A percentile compares a stretch with the other conserved stretches of the same genome.
These are phyloP conservation scores for Citrullus mucosospermus DNA, from an alignment of 306 rosid genomes.

Conservation along the genomic window DNA sequence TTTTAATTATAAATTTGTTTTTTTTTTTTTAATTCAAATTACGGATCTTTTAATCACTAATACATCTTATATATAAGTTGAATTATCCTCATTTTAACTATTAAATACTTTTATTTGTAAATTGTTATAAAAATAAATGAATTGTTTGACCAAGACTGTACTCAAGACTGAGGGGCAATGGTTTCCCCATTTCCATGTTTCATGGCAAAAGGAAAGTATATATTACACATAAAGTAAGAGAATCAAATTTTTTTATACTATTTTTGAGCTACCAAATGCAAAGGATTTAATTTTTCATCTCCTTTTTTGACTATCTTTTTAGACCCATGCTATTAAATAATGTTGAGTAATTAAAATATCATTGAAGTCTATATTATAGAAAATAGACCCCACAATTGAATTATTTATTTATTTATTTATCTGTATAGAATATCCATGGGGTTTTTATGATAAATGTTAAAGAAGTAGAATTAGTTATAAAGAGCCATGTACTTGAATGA, in stretches of 20 bases:
- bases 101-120: not conserved
- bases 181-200: conserved; percentile 2
- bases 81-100: not conserved
- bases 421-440: not conserved
- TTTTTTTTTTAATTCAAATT: too few relatives aligned
- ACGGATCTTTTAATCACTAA: too few relatives aligned
- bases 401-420: not conserved
- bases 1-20: not conserved
- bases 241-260: not conserved
- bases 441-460: not conserved
- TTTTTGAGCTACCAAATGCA: conserved; percentile 1
- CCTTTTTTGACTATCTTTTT: not conserved
- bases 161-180: not conserved
- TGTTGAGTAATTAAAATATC: not conserved
- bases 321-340: not conserved
- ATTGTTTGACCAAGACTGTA: conserved; percentile 1
- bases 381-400: not conserved
- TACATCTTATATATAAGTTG: too few relatives aligned
- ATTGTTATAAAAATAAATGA: not conserved
- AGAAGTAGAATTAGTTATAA: not conserved
- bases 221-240: conserved; percentile 1
- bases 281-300: not conserved
- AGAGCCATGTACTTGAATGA: not conserved
- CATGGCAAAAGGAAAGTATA: not conserved
- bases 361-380: not conserved